phyloP scores from a whole-genome alignment of 2,329 filamentous ascomycete genomes.

The Fusarium mexicanum region DNA sequence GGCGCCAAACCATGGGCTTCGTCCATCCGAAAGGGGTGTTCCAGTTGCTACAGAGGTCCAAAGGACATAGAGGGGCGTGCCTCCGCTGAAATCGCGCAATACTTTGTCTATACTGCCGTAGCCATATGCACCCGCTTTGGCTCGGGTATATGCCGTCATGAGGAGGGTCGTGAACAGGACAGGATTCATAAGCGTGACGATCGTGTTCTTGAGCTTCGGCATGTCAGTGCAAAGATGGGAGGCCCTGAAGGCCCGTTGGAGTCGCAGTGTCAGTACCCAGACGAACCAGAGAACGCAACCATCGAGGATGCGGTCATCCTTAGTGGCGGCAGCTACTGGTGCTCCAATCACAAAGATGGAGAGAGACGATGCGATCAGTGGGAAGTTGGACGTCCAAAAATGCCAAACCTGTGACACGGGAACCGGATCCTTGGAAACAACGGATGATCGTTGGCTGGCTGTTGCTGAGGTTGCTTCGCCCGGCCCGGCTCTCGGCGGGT shows the following conservation, averaged over 20 bases:
- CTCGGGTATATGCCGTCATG: slow-evolving; percentile 55
- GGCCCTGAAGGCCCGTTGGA: slow-evolving; percentile 51
- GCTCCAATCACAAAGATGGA: slow-evolving; percentile 52
- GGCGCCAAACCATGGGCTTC: slow-evolving; percentile 52
- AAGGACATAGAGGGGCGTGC: slow-evolving; percentile 48
- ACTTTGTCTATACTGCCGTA: slow-evolving; percentile 44
- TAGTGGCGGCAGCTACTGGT: slow-evolving; percentile 49
- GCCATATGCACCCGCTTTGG: slow-evolving; percentile 49
- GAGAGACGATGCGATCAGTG: slow-evolving; percentile 43
- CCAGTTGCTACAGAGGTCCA: slow-evolving; percentile 43
- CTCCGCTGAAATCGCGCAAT: slow-evolving; percentile 47
- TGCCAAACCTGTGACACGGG: slow-evolving; percentile 14
- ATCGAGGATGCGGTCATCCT: slow-evolving; percentile 55
- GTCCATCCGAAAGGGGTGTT: slow-evolving; percentile 19
- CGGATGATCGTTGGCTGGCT: slow-evolving; percentile 11
- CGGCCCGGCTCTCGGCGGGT: background rate
- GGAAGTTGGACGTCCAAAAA: slow-evolving; percentile 41
- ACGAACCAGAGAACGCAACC: slow-evolving; percentile 58
- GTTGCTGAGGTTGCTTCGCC: background rate
- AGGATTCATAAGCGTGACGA: slow-evolving; percentile 57
- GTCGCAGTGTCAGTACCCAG: slow-evolving; percentile 56
- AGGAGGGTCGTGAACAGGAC: slow-evolving; percentile 58
- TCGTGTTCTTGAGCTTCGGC: slow-evolving; percentile 40
- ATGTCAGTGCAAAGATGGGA: background rate
- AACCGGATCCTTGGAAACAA: background rate